Conservation (phyloP, 2,329 filamentous ascomycete species). For the Colletotrichum gigasporum region DNA sequence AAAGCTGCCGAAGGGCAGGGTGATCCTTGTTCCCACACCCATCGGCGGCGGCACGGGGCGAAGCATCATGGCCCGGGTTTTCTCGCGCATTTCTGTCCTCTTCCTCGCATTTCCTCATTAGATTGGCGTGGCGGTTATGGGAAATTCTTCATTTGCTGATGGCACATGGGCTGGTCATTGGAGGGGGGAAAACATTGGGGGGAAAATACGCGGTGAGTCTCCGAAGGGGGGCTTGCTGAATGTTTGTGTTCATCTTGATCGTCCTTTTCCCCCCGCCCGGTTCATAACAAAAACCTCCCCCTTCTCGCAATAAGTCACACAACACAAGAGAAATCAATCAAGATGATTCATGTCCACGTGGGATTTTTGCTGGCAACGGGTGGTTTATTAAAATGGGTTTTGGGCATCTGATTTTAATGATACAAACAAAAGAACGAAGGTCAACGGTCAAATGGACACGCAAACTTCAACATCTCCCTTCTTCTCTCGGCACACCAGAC, state of each 20-base stretch:
- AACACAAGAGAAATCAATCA: slow-evolving; percentile 29
- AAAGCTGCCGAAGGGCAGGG: slow-evolving; percentile 12
- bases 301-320: slow-evolving; percentile 28
- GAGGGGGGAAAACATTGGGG: slow-evolving; percentile 21
- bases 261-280: slow-evolving; percentile 6
- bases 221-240: background rate
- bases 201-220: slow-evolving; percentile 13
- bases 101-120: slow-evolving; percentile 61
- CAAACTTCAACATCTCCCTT: background rate
- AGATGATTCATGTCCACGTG: slow-evolving; percentile 30
- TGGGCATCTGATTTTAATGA: slow-evolving; percentile 27
- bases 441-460: background rate
- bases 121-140: slow-evolving; percentile 63
- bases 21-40: slow-evolving; percentile 28
- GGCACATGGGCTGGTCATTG: slow-evolving; percentile 49
- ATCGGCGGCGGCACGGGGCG: slow-evolving; percentile 9
- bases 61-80: slow-evolving; percentile 18
- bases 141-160: slow-evolving; percentile 61
- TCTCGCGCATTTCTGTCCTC: slow-evolving; percentile 47
- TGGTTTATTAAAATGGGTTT: slow-evolving; percentile 13
- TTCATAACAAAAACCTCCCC: slow-evolving; percentile 16
- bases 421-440: slow-evolving; percentile 28
- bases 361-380: slow-evolving; percentile 7
- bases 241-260: slow-evolving; percentile 20
- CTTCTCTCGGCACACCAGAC: background rate